Conservation (phyloP, 331 rosid genomes). For the Acacia pycnantha region DNA sequence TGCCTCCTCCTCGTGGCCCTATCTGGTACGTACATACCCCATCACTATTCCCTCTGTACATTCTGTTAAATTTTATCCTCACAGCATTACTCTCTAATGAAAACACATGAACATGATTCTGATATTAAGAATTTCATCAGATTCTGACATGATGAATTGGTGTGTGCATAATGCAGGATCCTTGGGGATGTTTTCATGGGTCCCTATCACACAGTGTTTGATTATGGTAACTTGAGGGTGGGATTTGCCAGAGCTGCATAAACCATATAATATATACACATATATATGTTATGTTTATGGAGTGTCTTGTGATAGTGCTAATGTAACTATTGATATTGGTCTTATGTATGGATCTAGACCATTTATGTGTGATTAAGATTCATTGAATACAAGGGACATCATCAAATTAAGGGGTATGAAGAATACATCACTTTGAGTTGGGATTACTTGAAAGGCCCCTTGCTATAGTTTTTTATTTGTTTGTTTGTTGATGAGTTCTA, state of each 20-base stretch:
- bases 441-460: background rate
- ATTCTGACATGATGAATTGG: slow-evolving; percentile 17
- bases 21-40: slow-evolving; percentile 52
- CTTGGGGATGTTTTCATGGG: slow-evolving; percentile 93
- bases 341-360: background rate
- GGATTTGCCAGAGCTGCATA: slow-evolving; percentile 92
- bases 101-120: background rate
- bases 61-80: background rate
- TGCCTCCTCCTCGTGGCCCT: slow-evolving; percentile 93
- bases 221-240: slow-evolving; percentile 63
- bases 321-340: background rate
- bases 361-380: background rate
- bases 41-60: background rate
- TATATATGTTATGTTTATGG: background rate
- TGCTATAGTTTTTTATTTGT: background rate
- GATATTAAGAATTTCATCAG: background rate
- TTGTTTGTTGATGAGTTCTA: too few species aligned
- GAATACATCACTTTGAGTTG: background rate
- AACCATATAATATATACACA: background rate
- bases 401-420: background rate
- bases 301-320: background rate
- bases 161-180: slow-evolving; percentile 53
- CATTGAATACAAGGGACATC: background rate
- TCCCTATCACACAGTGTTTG: slow-evolving; percentile 86
- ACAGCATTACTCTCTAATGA: background rate